A percentile compares a stretch with the other conserved stretches of the same genome.
Evolutionary conservation across 2,329 filamentous ascomycete species (phyloP).

Genomic region (Biscogniauxia marginata): DNA sequence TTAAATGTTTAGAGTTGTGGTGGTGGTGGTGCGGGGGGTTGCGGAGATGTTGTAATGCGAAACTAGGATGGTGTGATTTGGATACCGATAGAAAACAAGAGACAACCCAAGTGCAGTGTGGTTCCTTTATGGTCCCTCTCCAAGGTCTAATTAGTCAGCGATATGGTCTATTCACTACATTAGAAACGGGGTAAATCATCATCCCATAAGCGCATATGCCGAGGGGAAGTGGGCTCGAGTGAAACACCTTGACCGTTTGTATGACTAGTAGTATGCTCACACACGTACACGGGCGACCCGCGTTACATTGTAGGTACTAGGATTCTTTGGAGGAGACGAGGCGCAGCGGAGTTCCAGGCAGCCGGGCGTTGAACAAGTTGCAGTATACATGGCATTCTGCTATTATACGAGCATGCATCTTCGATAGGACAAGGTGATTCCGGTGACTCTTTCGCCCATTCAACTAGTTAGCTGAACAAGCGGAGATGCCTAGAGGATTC

Average conservation of each 20-base stretch:
- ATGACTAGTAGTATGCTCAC: neutral
- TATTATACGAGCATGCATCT: too few species aligned
- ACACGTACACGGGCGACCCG: neutral
- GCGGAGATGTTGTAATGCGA: conserved; percentile 17
- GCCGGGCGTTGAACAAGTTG: too few species aligned
- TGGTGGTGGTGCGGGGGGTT: conserved; percentile 1
- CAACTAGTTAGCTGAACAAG: too few species aligned
- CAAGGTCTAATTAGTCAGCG: neutral
- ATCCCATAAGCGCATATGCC: too few species aligned
- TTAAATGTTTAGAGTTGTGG: conserved; percentile 1
- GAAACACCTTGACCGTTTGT: neutral
- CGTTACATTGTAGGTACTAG: neutral
- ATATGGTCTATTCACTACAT: neutral
- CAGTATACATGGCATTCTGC: too few species aligned
- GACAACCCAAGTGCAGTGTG: neutral
- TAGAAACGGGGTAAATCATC: neutral
- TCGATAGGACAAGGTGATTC: too few species aligned
- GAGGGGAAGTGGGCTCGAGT: neutral
- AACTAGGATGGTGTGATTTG: conserved; percentile 13
- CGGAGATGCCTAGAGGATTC: too few species aligned
- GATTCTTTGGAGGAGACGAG: neutral
- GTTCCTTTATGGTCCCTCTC: neutral
- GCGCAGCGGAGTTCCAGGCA: too few species aligned
- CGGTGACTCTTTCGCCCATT: too few species aligned
- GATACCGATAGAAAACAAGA: neutral